Conservation (phyloP, 768 basidiomycete genomes). For the Pleurotus giganteus region DNA sequence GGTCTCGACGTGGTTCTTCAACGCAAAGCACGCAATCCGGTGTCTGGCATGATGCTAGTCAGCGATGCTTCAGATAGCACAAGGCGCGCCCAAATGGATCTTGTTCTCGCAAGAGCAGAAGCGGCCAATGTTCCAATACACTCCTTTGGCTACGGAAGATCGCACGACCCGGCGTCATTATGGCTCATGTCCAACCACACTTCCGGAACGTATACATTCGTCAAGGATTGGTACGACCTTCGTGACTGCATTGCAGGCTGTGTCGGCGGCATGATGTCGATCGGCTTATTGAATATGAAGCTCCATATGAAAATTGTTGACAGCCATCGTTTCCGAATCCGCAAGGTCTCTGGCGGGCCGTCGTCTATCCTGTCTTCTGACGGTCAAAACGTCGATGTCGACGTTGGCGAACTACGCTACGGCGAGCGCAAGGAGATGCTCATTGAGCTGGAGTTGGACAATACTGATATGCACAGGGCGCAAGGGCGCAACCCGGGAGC, state of each 20-base stretch:
- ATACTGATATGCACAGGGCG: conserved; percentile 53
- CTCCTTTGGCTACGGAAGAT: conserved; percentile 94
- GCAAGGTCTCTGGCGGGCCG: conserved; percentile 91
- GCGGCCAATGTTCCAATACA: conserved; percentile 97
- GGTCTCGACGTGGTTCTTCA: conserved; percentile 94
- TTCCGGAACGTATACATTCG: conserved; percentile 95
- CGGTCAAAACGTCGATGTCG: conserved; percentile 93
- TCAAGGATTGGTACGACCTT: conserved; percentile 97
- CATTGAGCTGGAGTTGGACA: conserved; percentile 91
- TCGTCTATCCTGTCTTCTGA: conserved; percentile 85
- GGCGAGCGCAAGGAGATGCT: conserved; percentile 99
- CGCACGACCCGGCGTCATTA: conserved; percentile 95
- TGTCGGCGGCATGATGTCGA: conserved; percentile 95
- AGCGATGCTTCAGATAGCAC: conserved; percentile 93
- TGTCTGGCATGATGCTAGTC: conserved; percentile 90
- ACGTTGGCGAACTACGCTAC: conserved; percentile 89
- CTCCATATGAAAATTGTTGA: conserved; percentile 94
- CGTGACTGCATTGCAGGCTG: conserved; percentile 91
- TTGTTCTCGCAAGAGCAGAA: conserved; percentile 94
- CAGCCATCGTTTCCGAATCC: conserved; percentile 84
- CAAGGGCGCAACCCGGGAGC: conserved; percentile 24
- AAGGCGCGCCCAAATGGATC: conserved; percentile 94
- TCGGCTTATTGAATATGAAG: conserved; percentile 91
- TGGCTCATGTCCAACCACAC: conserved; percentile 99
- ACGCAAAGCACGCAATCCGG: conserved; percentile 86